Evolutionary conservation across 192 early-diverging fungal genomes (phyloP).

Genomic region (Jimgerdemannia lactiflua): DNA sequence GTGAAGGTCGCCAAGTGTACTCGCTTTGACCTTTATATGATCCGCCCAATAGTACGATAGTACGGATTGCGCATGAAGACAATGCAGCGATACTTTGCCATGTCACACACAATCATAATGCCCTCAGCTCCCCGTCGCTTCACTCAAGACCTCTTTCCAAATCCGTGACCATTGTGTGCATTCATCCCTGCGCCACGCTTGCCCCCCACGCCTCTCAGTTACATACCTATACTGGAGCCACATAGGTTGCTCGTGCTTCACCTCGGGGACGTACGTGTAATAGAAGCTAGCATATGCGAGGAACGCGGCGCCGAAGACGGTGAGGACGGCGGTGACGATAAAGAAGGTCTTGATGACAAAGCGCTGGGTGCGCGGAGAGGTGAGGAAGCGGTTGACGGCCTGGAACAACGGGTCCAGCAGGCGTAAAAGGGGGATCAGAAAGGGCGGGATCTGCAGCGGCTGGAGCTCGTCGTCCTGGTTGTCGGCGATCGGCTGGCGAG

Average conservation of each 20-base stretch:
- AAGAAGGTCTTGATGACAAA: slow-evolving; percentile 39
- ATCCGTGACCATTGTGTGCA: too few relatives aligned
- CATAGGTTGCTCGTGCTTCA: slow-evolving; percentile 35
- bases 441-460: slow-evolving; percentile 7
- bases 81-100: too few relatives aligned
- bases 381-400: slow-evolving; percentile 28
- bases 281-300: slow-evolving; percentile 40
- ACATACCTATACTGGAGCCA: slow-evolving; percentile 35
- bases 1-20: background rate
- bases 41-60: too few relatives aligned
- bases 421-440: slow-evolving; percentile 29
- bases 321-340: slow-evolving; percentile 12
- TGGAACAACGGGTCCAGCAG: slow-evolving; percentile 39
- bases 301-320: slow-evolving; percentile 28
- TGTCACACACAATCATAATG: too few relatives aligned
- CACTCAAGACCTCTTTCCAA: too few relatives aligned
- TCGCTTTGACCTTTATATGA: background rate
- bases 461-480: background rate
- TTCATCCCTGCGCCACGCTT: too few relatives aligned
- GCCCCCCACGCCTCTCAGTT: too few relatives aligned
- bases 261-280: slow-evolving; percentile 39
- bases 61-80: too few relatives aligned
- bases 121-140: too few relatives aligned
- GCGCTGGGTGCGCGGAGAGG: slow-evolving; percentile 35
- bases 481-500: background rate